Evolutionary conservation across 192 early-diverging fungal species (phyloP).

Genomic region (Chytriomyces hyalinus): DNA sequence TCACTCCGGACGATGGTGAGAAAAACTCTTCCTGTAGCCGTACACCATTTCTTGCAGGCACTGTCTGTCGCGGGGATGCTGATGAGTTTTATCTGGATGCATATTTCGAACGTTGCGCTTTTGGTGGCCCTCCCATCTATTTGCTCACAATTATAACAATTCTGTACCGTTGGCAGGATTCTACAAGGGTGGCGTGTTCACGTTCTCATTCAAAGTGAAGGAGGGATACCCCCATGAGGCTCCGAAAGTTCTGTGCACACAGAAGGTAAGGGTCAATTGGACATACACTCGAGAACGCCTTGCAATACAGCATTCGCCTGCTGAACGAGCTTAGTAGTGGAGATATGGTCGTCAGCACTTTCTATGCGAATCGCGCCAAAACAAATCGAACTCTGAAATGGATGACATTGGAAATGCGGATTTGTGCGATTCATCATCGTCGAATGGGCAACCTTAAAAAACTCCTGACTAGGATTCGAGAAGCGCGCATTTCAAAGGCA

Average conservation of each 20-base stretch:
- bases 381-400: not conserved
- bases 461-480: no score
- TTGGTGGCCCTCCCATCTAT: not conserved
- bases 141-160: not conserved
- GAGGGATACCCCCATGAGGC: slow-evolving; percentile 94
- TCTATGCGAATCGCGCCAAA: not conserved
- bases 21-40: not conserved
- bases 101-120: no score
- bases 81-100: no score
- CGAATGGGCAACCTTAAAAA: no score
- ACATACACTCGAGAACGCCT: not conserved
- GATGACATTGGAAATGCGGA: no score
- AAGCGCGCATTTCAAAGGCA: no score
- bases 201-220: slow-evolving; percentile 81
- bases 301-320: not conserved
- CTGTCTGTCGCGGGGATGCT: not conserved
- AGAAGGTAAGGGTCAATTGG: slow-evolving; percentile 66
- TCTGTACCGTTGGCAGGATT: slow-evolving; percentile 60
- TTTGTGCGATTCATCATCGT: no score
- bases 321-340: not conserved
- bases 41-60: not conserved
- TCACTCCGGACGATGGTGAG: slow-evolving; percentile 85
- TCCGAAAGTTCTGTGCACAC: slow-evolving; percentile 83
- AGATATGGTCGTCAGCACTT: not conserved
- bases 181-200: slow-evolving; percentile 83